Evolutionary conservation across 2,329 filamentous ascomycete genomes (phyloP).

Genomic region (Bipolaris victoriae): DNA sequence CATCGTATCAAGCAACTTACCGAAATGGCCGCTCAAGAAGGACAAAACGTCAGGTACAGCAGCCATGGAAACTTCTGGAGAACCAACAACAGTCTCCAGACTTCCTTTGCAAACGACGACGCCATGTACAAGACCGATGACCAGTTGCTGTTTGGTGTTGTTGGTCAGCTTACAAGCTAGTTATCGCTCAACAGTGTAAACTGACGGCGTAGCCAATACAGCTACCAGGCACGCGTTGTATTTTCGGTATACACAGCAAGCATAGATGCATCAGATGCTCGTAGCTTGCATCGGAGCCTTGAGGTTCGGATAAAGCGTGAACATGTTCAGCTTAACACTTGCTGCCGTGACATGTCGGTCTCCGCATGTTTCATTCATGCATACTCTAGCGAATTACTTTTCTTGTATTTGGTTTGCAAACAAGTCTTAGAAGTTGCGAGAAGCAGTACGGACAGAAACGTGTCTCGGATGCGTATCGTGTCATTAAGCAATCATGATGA

Average conservation of each 20-base stretch:
- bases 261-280: neutral
- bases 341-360: neutral
- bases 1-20: constrained; percentile 55
- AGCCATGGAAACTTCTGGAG: constrained; percentile 46
- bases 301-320: constrained; percentile 1
- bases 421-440: neutral
- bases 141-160: constrained; percentile 37
- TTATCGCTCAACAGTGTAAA: constrained; percentile 5
- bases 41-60: constrained; percentile 39
- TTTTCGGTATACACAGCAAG: neutral
- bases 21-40: constrained; percentile 47
- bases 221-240: neutral
- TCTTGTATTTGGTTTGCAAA: neutral
- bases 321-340: neutral
- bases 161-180: constrained; percentile 31
- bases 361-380: neutral
- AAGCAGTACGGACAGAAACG: neutral
- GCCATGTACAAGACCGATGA: constrained; percentile 50
- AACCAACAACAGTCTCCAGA: constrained; percentile 49
- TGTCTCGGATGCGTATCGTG: neutral
- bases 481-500: neutral
- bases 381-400: neutral
- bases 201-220: neutral
- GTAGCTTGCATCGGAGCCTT: neutral
- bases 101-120: constrained; percentile 52